These are phyloP conservation scores for Syzygium oleosum DNA, from an alignment of 345 rosid species.

Conservation along the genomic window DNA sequence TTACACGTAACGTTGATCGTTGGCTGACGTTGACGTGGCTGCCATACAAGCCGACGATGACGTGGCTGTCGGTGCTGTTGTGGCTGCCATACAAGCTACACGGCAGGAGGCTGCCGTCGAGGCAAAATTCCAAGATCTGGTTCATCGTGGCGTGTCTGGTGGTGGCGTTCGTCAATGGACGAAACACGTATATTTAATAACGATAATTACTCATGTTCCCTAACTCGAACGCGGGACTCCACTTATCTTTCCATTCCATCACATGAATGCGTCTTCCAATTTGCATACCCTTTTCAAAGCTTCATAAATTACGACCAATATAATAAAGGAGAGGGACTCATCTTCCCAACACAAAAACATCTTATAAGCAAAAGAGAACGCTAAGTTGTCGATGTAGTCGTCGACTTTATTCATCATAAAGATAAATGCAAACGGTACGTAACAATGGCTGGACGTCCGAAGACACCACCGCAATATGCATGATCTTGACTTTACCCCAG, in stretches of 20 bases:
- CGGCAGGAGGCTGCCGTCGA: not conserved
- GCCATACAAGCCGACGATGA: not conserved
- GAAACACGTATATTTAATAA: not conserved
- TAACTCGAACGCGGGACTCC: not conserved
- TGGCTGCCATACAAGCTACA: not conserved
- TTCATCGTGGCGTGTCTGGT: not conserved
- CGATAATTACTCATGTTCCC: not conserved
- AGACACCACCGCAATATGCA: not conserved
- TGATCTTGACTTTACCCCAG: not conserved
- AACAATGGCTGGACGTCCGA: not conserved
- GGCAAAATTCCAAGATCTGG: not conserved
- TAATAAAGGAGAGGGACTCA: not conserved
- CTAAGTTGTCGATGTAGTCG: not conserved
- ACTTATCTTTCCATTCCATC: not conserved
- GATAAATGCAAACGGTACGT: not conserved
- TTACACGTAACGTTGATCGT: not conserved
- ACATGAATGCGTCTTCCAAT: not conserved
- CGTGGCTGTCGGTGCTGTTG: too few relatives aligned
- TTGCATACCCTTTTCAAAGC: not conserved
- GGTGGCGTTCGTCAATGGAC: not conserved
- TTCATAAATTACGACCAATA: not conserved
- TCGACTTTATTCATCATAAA: not conserved
- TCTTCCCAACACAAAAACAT: not conserved
- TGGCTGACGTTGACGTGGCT: too few relatives aligned
- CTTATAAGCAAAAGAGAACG: not conserved